Conservation (phyloP, 495 filamentous ascomycete species). For the Penicillium maclennaniae region DNA sequence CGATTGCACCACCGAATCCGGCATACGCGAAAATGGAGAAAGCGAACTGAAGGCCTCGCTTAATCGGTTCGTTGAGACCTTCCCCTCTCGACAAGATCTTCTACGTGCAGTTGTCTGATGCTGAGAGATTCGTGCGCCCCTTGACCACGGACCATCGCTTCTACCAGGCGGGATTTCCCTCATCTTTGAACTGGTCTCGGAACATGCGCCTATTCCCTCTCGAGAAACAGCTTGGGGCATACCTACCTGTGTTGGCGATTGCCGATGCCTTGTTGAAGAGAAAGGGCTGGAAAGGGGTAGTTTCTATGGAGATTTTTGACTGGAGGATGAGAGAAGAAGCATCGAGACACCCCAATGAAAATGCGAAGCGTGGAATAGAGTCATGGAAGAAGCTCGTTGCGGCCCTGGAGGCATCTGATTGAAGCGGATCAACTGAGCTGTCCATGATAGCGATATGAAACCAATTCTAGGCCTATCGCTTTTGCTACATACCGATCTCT, state of each 20-base stretch:
- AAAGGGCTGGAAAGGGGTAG: conserved; percentile 63
- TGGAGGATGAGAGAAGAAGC: conserved; percentile 53
- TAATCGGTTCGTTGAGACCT: neutral
- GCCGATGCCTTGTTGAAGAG: conserved; percentile 48
- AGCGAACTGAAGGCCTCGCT: neutral
- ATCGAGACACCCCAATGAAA: conserved; percentile 11
- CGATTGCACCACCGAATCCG: neutral
- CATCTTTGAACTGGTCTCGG: neutral
- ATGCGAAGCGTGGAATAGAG: conserved; percentile 18
- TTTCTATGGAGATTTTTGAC: conserved; percentile 72
- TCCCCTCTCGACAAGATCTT: neutral
- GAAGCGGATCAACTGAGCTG: neutral
- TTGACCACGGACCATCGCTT: neutral
- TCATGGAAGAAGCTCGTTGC: conserved; percentile 15
- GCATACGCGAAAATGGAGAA: neutral
- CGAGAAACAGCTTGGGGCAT: neutral
- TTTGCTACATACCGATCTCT: too few species aligned
- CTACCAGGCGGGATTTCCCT: neutral
- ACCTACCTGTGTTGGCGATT: neutral
- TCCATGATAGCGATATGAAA: too few species aligned
- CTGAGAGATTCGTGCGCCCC: neutral
- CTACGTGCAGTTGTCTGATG: neutral
- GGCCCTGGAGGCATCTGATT: neutral
- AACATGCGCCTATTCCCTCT: neutral
- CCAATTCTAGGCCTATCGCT: too few species aligned